Conservation (phyloP, 495 filamentous ascomycete species). For the Aspergillus wentii region DNA sequence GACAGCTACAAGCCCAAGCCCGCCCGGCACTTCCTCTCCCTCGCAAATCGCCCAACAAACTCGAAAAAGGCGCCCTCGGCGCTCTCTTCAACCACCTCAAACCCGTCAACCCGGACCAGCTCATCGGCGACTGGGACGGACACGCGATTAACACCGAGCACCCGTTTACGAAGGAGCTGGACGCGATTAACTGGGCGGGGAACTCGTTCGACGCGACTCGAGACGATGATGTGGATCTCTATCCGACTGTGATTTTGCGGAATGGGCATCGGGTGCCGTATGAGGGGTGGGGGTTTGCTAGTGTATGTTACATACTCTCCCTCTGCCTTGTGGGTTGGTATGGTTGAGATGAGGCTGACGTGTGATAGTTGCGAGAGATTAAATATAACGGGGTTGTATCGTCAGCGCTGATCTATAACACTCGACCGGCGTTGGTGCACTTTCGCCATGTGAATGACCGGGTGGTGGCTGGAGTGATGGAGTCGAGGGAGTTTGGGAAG, state of each 20-base stretch:
- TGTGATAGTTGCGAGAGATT: background rate
- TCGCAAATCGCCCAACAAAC: background rate
- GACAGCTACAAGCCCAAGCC: constrained; percentile 1
- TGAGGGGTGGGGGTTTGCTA: background rate
- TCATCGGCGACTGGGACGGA: background rate
- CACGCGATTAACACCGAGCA: background rate
- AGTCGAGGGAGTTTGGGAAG: background rate
- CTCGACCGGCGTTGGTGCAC: background rate
- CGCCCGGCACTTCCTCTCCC: constrained; percentile 7
- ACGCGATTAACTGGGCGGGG: background rate
- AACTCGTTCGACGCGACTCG: background rate
- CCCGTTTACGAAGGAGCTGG: background rate
- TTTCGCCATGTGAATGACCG: background rate
- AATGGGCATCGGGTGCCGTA: background rate
- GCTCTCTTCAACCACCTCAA: background rate
- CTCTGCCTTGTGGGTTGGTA: background rate
- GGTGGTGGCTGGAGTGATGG: background rate
- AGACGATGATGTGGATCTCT: background rate
- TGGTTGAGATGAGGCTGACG: background rate
- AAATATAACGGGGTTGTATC: background rate
- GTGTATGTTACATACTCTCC: background rate
- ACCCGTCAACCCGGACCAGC: background rate
- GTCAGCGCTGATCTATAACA: background rate
- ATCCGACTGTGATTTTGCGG: background rate
- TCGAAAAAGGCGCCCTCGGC: background rate